A percentile compares a stretch with the other conserved stretches of the same genome.
phyloP scores from a whole-genome alignment of 2,329 filamentous ascomycete genomes.

The Xylaria sp. region DNA sequence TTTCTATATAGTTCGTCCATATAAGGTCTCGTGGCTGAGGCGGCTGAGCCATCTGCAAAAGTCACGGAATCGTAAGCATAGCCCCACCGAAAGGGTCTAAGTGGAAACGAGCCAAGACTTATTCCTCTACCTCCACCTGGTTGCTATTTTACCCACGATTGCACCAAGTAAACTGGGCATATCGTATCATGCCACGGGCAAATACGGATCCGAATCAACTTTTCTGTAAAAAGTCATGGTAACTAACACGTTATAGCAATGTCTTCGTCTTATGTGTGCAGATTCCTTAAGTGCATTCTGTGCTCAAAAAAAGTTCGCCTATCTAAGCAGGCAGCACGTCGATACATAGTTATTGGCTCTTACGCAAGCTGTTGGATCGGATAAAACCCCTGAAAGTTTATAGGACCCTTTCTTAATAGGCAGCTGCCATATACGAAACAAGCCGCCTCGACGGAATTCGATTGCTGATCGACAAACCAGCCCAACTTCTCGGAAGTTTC shows the following conservation, averaged over 20 bases:
- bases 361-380: neutral
- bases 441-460: neutral
- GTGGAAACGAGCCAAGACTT: slow-evolving; percentile 20
- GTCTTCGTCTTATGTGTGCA: neutral
- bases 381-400: neutral
- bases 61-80: slow-evolving; percentile 13
- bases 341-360: neutral
- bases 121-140: neutral
- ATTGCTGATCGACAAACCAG: slow-evolving; percentile 4
- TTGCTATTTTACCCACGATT: neutral
- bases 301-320: neutral
- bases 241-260: neutral
- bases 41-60: slow-evolving; percentile 24
- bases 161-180: neutral
- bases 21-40: slow-evolving; percentile 24
- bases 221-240: neutral
- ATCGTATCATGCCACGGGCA: neutral
- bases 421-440: slow-evolving; percentile 6
- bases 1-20: neutral
- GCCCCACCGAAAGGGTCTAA: slow-evolving; percentile 17
- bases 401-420: neutral
- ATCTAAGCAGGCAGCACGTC: no score
- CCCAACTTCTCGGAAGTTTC: slow-evolving; percentile 19
- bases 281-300: neutral
- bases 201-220: neutral